Base-by-base conservation (phyloP, 345 rosid genomes). In the Murraya koenigii region DNA sequence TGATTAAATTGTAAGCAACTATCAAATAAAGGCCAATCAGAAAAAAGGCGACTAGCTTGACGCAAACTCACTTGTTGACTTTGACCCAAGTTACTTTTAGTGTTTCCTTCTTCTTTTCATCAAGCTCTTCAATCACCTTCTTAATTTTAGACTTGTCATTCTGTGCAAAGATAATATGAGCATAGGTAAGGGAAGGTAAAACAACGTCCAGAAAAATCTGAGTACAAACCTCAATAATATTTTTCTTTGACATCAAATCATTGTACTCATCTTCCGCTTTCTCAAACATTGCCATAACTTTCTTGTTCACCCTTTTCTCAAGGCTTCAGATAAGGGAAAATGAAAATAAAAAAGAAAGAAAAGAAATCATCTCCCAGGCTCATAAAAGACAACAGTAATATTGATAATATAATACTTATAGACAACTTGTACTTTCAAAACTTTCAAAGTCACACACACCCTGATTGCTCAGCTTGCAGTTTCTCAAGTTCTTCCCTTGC, bases 201-300 rank as follows among this genome's bases (percentile, higher is more conserved):
- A 38, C 49, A 55, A 65, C 25, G n/a, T 72, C 68, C 62, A 59
- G 19, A 64, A 79, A 54, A 77, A 55, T 67, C 54, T 3, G 10
- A 10, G 6, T 26, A 79, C 84, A 71, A 75, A 95, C 98, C 98
- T 95, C 98, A 58, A 95, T 91, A 67, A 90, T 95, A 85, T 85
- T 93, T 76, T 95, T 95, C 90, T 92, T 93, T 33, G 93, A 86
- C 77, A 89, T 87, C 84, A 95, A 84, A 77, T 91, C 95, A 82
- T 89, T 90, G 81, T 92, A 93, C 77, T 95, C 98, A 82, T 95
- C 99, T 77, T 96, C 99, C 70, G 99, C 99, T 84, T 96, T 96
- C 88, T 96, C 99, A 68, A 96, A 96, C 98, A 96, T 94, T 1
- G 95, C 90, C 97, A 94, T 96, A 49, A 94, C 99, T 84, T 94